phyloP scores from a whole-genome alignment of 257 asterid species.

The Sherardia arvensis region DNA sequence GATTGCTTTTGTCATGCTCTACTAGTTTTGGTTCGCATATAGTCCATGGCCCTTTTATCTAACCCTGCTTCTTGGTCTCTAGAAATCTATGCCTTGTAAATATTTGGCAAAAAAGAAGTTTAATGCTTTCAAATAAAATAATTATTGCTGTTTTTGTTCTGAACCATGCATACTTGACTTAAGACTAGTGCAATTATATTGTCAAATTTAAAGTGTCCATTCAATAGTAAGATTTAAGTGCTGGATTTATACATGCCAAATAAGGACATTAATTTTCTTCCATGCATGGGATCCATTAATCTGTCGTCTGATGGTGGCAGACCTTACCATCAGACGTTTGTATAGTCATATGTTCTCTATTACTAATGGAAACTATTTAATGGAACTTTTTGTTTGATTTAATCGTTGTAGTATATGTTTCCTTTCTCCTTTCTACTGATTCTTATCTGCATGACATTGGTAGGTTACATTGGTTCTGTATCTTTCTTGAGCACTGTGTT shows the following conservation, averaged over 20 bases:
- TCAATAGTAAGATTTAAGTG: not conserved
- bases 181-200: no score
- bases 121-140: not conserved
- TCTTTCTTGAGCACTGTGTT: slow-evolving; percentile 82
- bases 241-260: not conserved
- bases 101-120: not conserved
- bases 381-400: not conserved
- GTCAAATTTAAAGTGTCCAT: no score
- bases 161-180: not conserved
- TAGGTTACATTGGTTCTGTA: slow-evolving; percentile 95
- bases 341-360: not conserved
- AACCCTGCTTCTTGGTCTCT: not conserved
- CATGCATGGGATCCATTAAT: not conserved
- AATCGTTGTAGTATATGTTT: not conserved
- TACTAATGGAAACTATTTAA: not conserved
- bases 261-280: not conserved
- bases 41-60: not conserved
- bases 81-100: not conserved
- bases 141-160: not conserved
- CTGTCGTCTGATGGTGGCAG: not conserved
- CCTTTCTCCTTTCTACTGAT: slow-evolving; percentile 10
- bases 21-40: not conserved
- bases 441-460: slow-evolving; percentile 16
- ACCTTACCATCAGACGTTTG: no score
- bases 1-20: not conserved